Percentiles rank a stretch among this genome's conserved stretches.
phyloP scores from a whole-genome alignment of 371 early-diverging fungal species.

The Zychaea mexicana region DNA sequence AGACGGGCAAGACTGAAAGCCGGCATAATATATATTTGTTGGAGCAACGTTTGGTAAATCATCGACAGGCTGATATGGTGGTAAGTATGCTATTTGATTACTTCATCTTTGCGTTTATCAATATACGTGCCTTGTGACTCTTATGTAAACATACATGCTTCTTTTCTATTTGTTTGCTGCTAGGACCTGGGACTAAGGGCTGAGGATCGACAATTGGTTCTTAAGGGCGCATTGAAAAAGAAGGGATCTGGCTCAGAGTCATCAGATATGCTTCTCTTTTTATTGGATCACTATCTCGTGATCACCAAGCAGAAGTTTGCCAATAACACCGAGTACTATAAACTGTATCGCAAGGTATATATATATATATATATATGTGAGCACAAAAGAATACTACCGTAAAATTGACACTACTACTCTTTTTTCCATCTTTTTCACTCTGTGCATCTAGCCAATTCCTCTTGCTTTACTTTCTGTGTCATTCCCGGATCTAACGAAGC shows the following conservation, averaged over 20 bases:
- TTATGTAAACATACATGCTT: no score
- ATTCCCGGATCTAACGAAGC: conserved; percentile 56
- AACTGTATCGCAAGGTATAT: conserved; percentile 40
- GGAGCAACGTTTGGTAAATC: conserved; percentile 1
- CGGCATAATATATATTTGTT: conserved; percentile 29
- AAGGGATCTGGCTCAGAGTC: conserved; percentile 68
- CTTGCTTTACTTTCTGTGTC: conserved; percentile 68
- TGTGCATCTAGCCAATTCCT: conserved; percentile 78
- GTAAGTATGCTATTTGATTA: background rate
- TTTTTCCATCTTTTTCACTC: conserved; percentile 18
- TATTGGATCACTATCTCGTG: conserved; percentile 87
- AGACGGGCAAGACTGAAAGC: conserved; percentile 83
- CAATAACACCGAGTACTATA: conserved; percentile 37
- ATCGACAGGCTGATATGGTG: conserved; percentile 25
- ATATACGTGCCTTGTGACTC: background rate
- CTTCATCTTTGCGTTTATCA: background rate
- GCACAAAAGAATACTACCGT: background rate
- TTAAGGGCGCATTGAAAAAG: conserved; percentile 79
- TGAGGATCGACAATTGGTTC: conserved; percentile 69
- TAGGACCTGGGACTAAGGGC: conserved; percentile 56
- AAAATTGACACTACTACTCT: background rate
- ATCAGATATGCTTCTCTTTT: conserved; percentile 71
- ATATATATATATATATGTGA: background rate
- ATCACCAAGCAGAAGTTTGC: conserved; percentile 64
- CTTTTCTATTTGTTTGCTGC: background rate